Percentiles rank a stretch among this genome's conserved stretches.
phyloP scores from a whole-genome alignment of 495 filamentous ascomycete genomes.

The Aspergillus sclerotioniger region DNA sequence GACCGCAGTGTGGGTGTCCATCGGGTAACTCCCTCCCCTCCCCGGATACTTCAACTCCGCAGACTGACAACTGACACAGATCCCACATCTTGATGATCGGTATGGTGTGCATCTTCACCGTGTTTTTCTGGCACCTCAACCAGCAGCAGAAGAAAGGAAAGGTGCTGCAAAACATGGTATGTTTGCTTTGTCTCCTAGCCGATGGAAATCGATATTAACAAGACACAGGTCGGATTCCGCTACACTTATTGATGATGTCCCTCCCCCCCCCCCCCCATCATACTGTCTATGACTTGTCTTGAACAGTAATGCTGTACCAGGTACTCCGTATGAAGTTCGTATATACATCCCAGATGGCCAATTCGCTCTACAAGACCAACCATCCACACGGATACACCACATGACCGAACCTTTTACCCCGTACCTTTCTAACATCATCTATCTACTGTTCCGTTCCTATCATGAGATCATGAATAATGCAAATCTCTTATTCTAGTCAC shows the following conservation, averaged over 20 bases:
- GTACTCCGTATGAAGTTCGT: no score
- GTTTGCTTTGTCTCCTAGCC: constrained; percentile 5
- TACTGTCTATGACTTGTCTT: no score
- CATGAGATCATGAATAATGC: no score
- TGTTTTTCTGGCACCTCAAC: constrained; percentile 63
- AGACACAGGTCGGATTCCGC: constrained; percentile 39
- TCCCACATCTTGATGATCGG: constrained; percentile 66
- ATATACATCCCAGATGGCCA: no score
- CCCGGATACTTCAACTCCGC: background rate
- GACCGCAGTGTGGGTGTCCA: constrained; percentile 71
- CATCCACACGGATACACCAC: no score
- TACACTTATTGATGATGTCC: constrained; percentile 47
- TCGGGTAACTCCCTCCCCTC: constrained; percentile 45
- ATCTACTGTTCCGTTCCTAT: no score
- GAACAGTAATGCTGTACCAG: no score
- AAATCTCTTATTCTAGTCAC: no score
- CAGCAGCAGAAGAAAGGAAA: constrained; percentile 44
- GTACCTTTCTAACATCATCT: no score
- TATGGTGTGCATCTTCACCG: constrained; percentile 58
- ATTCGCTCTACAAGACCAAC: no score
- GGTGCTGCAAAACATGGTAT: constrained; percentile 55
- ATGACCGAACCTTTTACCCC: no score
- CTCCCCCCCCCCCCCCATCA: no score
- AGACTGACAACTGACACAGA: constrained; percentile 26
- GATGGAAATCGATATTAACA: constrained; percentile 3